phyloP scores from a whole-genome alignment of 208 protist genomes.

The Acanthamoeba triangularis region DNA sequence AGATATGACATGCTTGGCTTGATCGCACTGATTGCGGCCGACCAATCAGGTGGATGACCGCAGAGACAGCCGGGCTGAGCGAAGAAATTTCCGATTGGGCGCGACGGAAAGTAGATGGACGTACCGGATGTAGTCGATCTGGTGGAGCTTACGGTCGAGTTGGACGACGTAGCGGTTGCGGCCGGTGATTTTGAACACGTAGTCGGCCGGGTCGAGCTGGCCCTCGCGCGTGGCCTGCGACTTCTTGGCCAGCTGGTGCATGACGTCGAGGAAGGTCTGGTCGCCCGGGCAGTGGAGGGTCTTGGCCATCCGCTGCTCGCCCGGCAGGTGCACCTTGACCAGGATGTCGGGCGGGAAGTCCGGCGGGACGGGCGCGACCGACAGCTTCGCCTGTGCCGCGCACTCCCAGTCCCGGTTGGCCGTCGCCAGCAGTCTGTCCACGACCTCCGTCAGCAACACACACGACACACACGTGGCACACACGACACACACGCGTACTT shows the following conservation, averaged over 20 bases:
- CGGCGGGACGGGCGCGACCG: neutral
- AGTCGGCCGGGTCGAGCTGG: constrained; percentile 46
- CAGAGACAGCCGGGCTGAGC: neutral
- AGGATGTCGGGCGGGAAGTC: constrained; percentile 44
- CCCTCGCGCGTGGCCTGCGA: constrained; percentile 4
- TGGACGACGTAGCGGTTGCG: constrained; percentile 44
- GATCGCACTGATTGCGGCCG: no score
- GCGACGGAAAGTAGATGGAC: neutral
- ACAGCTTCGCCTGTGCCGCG: constrained; percentile 46
- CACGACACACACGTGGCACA: neutral
- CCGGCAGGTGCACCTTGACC: constrained; percentile 54
- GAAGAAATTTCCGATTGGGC: no score
- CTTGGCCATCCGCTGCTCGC: constrained; percentile 58
- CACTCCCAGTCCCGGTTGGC: constrained; percentile 44
- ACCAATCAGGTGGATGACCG: neutral
- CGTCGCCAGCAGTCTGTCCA: neutral
- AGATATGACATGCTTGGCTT: no score
- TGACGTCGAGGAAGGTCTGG: constrained; percentile 60
- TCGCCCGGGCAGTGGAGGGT: constrained; percentile 32
- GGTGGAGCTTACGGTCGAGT: constrained; percentile 11
- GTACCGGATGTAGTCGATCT: constrained; percentile 39
- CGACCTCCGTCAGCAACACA: neutral
- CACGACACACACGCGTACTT: neutral
- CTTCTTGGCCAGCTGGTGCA: constrained; percentile 58
- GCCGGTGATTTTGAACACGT: constrained; percentile 61